A percentile compares a stretch with the other conserved stretches of the same genome.
These are phyloP conservation scores for sunflower (Helianthus annuus) DNA, from an alignment of 129 eudicot species.

Conservation along the genomic window HanXRQr2.0-SUNRISE NC_035441.2:136435995-136436494, in stretches of 20 bases:
- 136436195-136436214: neutral
- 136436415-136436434: too few species aligned
- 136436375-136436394: too few species aligned
- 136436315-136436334: too few species aligned
- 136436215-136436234: too few species aligned
- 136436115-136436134: slow-evolving; percentile 24
- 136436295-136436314: too few species aligned
- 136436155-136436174: slow-evolving; percentile 9
- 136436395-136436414: too few species aligned
- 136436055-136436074: slow-evolving; percentile 21
- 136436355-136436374: too few species aligned
- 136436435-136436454: neutral
- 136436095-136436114: slow-evolving; percentile 12
- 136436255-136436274: too few species aligned
- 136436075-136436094: slow-evolving; percentile 26
- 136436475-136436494: too few species aligned
- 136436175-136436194: neutral
- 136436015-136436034: neutral
- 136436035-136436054: neutral
- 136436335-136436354: too few species aligned
- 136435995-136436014: neutral
- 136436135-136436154: slow-evolving; percentile 12
- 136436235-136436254: neutral
- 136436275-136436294: too few species aligned
- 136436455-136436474: too few species aligned